Evolutionary conservation across 2,329 filamentous ascomycete genomes (phyloP).

Genomic region (Epicoccum sorghinum): DNA sequence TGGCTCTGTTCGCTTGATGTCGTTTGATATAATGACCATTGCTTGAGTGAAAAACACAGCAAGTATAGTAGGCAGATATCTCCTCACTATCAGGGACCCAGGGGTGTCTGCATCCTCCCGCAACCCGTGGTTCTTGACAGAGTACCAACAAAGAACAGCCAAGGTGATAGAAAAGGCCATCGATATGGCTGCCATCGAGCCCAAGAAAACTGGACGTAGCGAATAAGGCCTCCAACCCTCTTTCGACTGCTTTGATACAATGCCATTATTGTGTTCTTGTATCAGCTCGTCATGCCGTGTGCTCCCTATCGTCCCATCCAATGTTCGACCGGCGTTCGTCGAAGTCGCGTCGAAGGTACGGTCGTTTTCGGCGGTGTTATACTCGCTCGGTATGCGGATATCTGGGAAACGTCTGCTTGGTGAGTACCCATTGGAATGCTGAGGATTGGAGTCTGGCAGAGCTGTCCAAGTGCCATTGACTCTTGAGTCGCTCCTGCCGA

Average conservation of each 20-base stretch:
- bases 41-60: constrained; percentile 18
- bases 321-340: neutral
- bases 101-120: neutral
- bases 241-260: neutral
- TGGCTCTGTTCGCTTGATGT: constrained; percentile 20
- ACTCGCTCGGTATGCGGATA: neutral
- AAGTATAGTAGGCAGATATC: constrained; percentile 19
- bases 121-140: neutral
- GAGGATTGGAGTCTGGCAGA: neutral
- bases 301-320: neutral
- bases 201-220: neutral
- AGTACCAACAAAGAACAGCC: neutral
- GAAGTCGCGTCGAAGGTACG: neutral
- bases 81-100: constrained; percentile 1
- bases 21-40: constrained; percentile 15
- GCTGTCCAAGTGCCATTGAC: neutral
- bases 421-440: neutral
- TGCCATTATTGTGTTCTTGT: neutral
- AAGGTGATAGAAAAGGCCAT: neutral
- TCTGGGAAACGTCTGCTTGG: neutral
- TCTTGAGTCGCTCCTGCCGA: neutral
- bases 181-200: neutral
- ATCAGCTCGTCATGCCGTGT: neutral
- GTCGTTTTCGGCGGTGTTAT: neutral
- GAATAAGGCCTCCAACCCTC: neutral